Evolutionary conservation across 1,284 basidiomycete species (phyloP), one percentile per base, ranked within the genome.

Genomic region (Sanghuangporus baumii): DNA sequence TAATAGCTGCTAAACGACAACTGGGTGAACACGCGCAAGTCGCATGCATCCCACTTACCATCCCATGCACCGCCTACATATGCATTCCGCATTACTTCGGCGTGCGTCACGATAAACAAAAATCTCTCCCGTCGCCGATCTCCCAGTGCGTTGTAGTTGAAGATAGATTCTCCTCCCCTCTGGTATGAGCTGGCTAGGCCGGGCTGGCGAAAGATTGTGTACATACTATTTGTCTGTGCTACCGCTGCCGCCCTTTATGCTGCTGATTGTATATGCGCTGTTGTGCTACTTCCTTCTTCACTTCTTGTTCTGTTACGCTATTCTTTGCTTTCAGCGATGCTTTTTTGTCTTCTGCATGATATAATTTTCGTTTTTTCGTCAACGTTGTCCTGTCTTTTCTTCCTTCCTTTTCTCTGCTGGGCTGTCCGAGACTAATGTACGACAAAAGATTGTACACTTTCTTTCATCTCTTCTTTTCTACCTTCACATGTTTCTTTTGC

Each of bases 111-210:
- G 43, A 16, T 31, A 31, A 46, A 16, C 16, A 46, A 46, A 16
- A 20, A 46, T 46, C 7, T n/a, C 16, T 46, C 54, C 36, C 51
- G 26, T 36, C 14, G 38, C 51, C 26, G n/a, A 37, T 51, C 57
- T 59, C 57, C 57, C 57, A 51, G 41, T 58, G 54, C 20, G 54
- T 56, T 48, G 41, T 9, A 61, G 60, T 61, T 16, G 54, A 14
- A 61, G 54, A 56, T 56, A 43, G 60, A 61, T 61, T 61, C 60
- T 61, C 60, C 60, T 60, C 55, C 48, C 48, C 18, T 63, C 57
- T 55, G 62, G 62, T 63, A 55, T 59, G 62, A 63, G 62, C 62
- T 59, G 62, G 62, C 59, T 54, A 56, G 37, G 52, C 57, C 48
- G 62, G 62, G 50, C 57, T 59, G 62, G 62, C 40, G 26, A 31